Base-by-base conservation (phyloP, 192 early-diverging fungal species). In the Backusella morwellensis region DNA sequence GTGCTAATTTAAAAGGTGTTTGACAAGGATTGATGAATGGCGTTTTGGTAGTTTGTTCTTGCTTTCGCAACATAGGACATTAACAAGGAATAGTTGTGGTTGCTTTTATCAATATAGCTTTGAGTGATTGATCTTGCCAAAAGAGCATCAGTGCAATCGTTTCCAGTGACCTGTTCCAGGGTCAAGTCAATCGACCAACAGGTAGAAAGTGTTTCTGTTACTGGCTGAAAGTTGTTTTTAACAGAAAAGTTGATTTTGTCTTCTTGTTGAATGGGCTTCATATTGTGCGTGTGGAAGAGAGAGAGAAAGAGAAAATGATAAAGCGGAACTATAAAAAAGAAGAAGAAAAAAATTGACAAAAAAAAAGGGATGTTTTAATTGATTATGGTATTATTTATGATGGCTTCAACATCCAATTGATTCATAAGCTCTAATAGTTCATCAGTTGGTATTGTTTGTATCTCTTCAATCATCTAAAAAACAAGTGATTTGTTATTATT, bases 11-110 rank as follows among this genome's bases (percentile, higher is more conserved):
- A 63, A 63, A 63, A 63, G 21, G 23, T 63, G 23, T 29, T 29
- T 63, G 56, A 63, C 23, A 63, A 63, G 23, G 56, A 63, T 63
- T 63, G 56, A 63, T 63, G 56, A 63, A 63, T 63, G 56, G 56
- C 56, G 26, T 23, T 29, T 63, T 63, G 56, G 12, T 63, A 63
- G 26, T 1, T 14, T 8, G 56, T 26, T 63, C 56, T 63, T 63
- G 56, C 56, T 63, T 63, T 63, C 23, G 7, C 3, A 26, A 63
- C 56, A 26, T 29, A 63, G 4, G 56, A 63, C 56, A 63, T 63
- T 29, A 63, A 32, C 12, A 63, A 26, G 1, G 56, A 63, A 12
- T 63, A 63, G 12, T 63, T 63, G 12, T 63, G 23, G 56, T 63
- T 63, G 12, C 56, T 63, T 26, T 63, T 63, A 29, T 63, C 56